Evolutionary conservation across 2,329 filamentous ascomycete species (phyloP).

Genomic region (Pseudogymnoascus sp.): DNA sequence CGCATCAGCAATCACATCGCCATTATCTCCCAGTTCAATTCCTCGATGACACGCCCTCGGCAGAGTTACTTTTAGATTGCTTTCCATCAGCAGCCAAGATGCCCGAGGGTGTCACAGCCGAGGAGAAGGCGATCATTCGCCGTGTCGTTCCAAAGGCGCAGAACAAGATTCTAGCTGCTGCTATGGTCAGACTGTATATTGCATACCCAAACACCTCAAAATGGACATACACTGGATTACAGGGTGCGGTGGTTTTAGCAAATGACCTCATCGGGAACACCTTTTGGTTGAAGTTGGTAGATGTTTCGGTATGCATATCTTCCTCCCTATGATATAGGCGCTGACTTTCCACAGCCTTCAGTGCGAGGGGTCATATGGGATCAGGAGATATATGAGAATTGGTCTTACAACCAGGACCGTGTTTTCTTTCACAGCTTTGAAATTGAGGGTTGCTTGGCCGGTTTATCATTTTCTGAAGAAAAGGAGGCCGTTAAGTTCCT

Average conservation of each 20-base stretch:
- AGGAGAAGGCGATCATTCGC: slow-evolving; percentile 95
- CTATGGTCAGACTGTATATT: slow-evolving; percentile 87
- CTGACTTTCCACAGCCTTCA: slow-evolving; percentile 49
- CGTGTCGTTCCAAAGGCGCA: slow-evolving; percentile 85
- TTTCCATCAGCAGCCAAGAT: slow-evolving; percentile 22
- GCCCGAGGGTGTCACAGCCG: slow-evolving; percentile 64
- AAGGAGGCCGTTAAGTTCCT: slow-evolving; percentile 96
- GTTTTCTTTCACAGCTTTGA: slow-evolving; percentile 98
- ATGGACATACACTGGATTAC: slow-evolving; percentile 94
- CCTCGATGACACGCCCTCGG: neutral
- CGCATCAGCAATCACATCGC: neutral
- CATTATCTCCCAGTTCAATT: neutral
- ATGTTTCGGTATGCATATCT: slow-evolving; percentile 69
- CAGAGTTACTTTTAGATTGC: neutral
- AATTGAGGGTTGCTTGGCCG: slow-evolving; percentile 84
- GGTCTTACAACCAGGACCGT: slow-evolving; percentile 92
- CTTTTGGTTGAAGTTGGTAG: slow-evolving; percentile 95
- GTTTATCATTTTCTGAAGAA: slow-evolving; percentile 88
- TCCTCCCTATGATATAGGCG: neutral
- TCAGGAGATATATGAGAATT: slow-evolving; percentile 94
- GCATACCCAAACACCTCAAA: slow-evolving; percentile 75
- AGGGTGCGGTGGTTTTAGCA: slow-evolving; percentile 83
- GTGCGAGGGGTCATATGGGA: slow-evolving; percentile 89
- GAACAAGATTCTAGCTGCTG: slow-evolving; percentile 97
- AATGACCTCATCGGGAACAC: slow-evolving; percentile 94